phyloP scores from a whole-genome alignment of 768 basidiomycete genomes.

The Suillus cothurnatus region DNA sequence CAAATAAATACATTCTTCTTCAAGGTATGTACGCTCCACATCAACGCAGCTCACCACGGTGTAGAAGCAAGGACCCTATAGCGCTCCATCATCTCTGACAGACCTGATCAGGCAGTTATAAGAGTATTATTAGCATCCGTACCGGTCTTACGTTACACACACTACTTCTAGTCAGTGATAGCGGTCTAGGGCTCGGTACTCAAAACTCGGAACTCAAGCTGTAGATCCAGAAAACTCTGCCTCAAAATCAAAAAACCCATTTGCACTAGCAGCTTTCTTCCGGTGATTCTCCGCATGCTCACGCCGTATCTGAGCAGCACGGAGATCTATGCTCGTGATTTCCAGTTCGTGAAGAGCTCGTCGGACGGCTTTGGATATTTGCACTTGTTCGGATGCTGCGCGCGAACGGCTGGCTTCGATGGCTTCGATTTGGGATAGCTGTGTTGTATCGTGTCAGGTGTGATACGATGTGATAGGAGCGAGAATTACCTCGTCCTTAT shows the following conservation, averaged over 20 bases:
- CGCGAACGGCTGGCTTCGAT: constrained; percentile 41
- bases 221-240: constrained; percentile 18
- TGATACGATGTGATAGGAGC: neutral
- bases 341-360: constrained; percentile 66
- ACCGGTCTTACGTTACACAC: neutral
- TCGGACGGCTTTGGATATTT: constrained; percentile 41
- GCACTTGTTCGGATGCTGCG: constrained; percentile 42
- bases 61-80: constrained; percentile 69
- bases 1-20: too few species aligned
- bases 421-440: constrained; percentile 30
- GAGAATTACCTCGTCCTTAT: constrained; percentile 25
- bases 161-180: neutral
- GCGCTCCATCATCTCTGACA: constrained; percentile 53
- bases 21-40: neutral
- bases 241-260: constrained; percentile 65
- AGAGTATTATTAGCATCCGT: constrained; percentile 1
- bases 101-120: constrained; percentile 17
- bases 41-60: constrained; percentile 11
- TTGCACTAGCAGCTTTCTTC: constrained; percentile 52
- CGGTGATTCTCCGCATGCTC: constrained; percentile 58
- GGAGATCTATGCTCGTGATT: constrained; percentile 58
- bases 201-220: neutral
- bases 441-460: neutral
- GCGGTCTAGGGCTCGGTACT: neutral
- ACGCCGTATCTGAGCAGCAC: constrained; percentile 58